Conservation (phyloP, 768 basidiomycete genomes). For the Pleurotus tuber-regium region DNA sequence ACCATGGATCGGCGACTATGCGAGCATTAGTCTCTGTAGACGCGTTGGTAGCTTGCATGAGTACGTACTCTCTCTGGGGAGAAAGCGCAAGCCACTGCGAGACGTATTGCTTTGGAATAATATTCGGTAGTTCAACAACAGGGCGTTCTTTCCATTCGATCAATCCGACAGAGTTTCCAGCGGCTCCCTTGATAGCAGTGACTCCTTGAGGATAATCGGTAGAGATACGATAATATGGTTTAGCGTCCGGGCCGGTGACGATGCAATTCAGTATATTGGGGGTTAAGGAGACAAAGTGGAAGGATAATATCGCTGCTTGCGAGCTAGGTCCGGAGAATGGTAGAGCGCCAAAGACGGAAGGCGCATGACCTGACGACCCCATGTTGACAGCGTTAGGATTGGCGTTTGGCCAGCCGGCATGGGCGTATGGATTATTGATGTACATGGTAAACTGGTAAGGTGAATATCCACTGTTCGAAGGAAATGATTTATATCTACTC, state of each 20-base stretch:
- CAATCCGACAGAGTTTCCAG: constrained; percentile 46
- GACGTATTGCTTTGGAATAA: constrained; percentile 44
- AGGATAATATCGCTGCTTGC: constrained; percentile 31
- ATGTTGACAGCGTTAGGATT: constrained; percentile 23
- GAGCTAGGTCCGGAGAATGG: constrained; percentile 43
- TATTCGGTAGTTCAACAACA: constrained; percentile 50
- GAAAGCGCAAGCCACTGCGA: constrained; percentile 56
- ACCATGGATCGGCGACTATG: constrained; percentile 51
- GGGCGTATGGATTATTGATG: constrained; percentile 32
- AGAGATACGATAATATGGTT: constrained; percentile 45
- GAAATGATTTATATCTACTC: too few species aligned
- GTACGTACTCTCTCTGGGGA: constrained; percentile 33
- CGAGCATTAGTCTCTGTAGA: constrained; percentile 1
- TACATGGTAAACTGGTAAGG: too few species aligned
- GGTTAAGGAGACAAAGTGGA: constrained; percentile 46
- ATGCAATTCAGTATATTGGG: constrained; percentile 54
- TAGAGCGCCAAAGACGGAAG: constrained; percentile 63
- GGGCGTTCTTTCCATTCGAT: constrained; percentile 55
- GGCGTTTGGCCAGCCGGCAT: constrained; percentile 15
- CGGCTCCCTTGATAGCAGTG: constrained; percentile 49
- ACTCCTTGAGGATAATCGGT: constrained; percentile 50
- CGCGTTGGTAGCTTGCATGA: constrained; percentile 17
- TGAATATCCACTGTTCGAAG: too few species aligned
- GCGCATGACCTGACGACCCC: constrained; percentile 26
- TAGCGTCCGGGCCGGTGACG: constrained; percentile 48